A percentile compares a stretch with the other conserved stretches of the same genome.
Conservation (phyloP, 208 protist genomes). For the Acanthamoeba culbertsoni region DNA sequence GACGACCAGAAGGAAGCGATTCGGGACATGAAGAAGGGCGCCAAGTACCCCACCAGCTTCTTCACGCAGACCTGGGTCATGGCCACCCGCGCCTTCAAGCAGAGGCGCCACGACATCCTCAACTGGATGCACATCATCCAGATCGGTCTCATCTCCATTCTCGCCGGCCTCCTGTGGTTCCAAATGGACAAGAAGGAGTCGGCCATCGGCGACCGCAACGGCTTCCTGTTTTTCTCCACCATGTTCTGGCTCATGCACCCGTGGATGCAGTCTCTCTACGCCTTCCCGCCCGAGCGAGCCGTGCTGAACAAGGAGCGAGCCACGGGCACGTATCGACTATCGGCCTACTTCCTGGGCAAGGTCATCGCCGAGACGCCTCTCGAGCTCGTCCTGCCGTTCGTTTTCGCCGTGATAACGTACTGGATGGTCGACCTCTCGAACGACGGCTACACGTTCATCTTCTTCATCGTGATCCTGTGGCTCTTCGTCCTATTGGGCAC, state of each 20-base stretch:
- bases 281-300: constrained; percentile 49
- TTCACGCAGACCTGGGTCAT: constrained; percentile 36
- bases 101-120: constrained; percentile 44
- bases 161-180: constrained; percentile 69
- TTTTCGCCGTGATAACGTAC: constrained; percentile 70
- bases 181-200: constrained; percentile 63
- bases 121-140: constrained; percentile 61
- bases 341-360: constrained; percentile 75
- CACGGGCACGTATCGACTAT: constrained; percentile 51
- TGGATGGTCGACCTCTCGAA: constrained; percentile 63
- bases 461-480: constrained; percentile 59
- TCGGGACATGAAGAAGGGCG: constrained; percentile 43
- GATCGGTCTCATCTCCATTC: constrained; percentile 50
- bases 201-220: constrained; percentile 62
- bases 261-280: constrained; percentile 43
- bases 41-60: constrained; percentile 55
- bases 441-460: constrained; percentile 56
- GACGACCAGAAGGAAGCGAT: neutral
- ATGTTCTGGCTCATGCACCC: constrained; percentile 69
- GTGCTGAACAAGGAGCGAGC: constrained; percentile 67
- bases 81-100: constrained; percentile 55
- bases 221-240: constrained; percentile 68
- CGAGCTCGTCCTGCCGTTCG: constrained; percentile 64
- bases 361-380: constrained; percentile 62
- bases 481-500: constrained; percentile 54